Evolutionary conservation across 352 stramenopile species (phyloP).

Genomic region (Phytophthora citrophthora): DNA sequence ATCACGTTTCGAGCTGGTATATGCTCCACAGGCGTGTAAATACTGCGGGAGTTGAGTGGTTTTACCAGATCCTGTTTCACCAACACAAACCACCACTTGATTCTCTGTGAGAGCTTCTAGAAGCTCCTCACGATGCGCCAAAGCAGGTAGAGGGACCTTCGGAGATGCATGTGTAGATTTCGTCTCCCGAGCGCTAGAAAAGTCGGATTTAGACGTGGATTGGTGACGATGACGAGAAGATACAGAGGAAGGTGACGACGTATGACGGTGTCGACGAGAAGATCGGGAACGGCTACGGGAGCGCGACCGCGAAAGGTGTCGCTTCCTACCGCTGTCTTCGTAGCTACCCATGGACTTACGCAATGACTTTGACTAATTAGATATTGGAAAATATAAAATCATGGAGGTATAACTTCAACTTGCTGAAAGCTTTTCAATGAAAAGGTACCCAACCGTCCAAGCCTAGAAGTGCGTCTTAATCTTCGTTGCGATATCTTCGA

Average conservation of each 20-base stretch:
- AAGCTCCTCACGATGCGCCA: conserved; percentile 67
- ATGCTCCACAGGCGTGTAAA: conserved; percentile 51
- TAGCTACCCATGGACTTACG: conserved; percentile 13
- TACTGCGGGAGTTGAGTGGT: conserved; percentile 91
- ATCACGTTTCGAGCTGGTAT: conserved; percentile 32
- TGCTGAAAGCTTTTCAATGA: too few relatives aligned
- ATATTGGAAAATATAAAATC: background rate
- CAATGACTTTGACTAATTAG: conserved; percentile 10
- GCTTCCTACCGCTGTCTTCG: conserved; percentile 20
- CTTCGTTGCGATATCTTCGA: conserved; percentile 94
- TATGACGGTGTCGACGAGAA: background rate
- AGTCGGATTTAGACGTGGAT: conserved; percentile 9
- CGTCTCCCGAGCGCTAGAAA: conserved; percentile 23
- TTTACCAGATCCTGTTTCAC: conserved; percentile 97
- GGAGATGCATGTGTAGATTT: conserved; percentile 1
- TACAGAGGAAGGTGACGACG: background rate
- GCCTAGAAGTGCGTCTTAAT: conserved; percentile 67
- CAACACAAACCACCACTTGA: conserved; percentile 81
- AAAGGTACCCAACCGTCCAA: too few relatives aligned
- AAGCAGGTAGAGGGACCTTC: conserved; percentile 22
- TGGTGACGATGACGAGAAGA: conserved; percentile 3
- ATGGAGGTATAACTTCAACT: conserved; percentile 4
- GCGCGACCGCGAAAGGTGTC: conserved; percentile 15
- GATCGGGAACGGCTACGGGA: conserved; percentile 13
- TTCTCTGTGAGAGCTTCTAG: conserved; percentile 49